Evolutionary conservation across 169 alveolate genomes (phyloP), one percentile per base, ranked within the genome.

Genomic region (Plasmodium falciparum): DNA sequence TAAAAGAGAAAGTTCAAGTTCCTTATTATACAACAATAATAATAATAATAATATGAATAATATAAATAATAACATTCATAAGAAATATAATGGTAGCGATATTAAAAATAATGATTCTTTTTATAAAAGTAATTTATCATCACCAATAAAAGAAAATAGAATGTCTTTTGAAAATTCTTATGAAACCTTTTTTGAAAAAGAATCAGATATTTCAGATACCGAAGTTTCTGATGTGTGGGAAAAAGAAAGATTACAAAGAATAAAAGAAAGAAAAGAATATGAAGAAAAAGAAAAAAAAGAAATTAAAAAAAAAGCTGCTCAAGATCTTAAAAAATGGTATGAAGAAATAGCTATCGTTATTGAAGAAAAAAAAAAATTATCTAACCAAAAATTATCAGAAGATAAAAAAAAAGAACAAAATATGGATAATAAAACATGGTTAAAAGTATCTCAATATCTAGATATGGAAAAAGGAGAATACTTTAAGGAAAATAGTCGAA

Each of bases 301-400:
- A 76, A 76, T 76, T 26, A 76, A 76, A 49, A 66, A 76, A 56
- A 76, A 76, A 56, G 89, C 89, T n/a, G 89, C 89, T 13, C 78
- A 54, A 76, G 89, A 76, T 58, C 33, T 76, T 65, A 76, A 76
- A 66, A 76, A 76, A 33, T 76, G 89, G 89, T 76, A 76, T 66
- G 89, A 76, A 63, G 89, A 76, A 76, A 76, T 76, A 76, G 89
- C 89, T 43, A 15, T 76, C 20, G 29, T 63, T 49, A 65, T 76
- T 43, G 76, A 76, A 76, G 89, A 76, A 69, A 76, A 76, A 50
- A 76, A 76, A 66, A 65, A 76, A 76, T 11, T 39, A 58, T 76
- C 76, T 8, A 76, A 76, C 47, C 65, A 76, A 52, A 58, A 74
- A 74, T 65, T 22, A 76, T 49, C 73, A 22, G 89, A 76, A 76